Evolutionary conservation across 768 basidiomycete species (phyloP), one percentile per base, ranked within the genome.

Genomic region (Suillus ampliporus): DNA sequence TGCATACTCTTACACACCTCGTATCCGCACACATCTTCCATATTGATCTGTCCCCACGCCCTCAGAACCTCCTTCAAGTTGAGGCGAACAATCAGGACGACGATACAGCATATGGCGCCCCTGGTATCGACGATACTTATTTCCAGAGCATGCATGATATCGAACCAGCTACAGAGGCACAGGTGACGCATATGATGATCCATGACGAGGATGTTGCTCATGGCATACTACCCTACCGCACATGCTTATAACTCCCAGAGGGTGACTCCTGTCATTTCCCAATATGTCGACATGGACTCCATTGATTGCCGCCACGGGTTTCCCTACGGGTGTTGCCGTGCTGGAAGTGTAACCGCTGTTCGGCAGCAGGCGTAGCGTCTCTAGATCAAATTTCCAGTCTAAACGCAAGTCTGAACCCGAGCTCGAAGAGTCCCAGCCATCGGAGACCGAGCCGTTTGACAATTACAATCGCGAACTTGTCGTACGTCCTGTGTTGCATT

Each of bases 11-110:
- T 68, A 71, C 76, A 19, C 50, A 66, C 26, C 67, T 84, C 44
- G 77, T 76, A 61, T 77, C 77, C 2, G 75, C 79, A 13, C 78
- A 80, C 19, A 65, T 83, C 23, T 83, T 78, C 71, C 35, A 31
- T 14, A 54, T 54, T 2, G 15, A 35, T 64, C 21, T 54, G 1
- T 21, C 35, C 21, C 35, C 35, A 26, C 37, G 21, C 21, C 14
- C 35, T 11, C 15, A 69, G 4, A 56, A 31, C n/a, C 13, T 60
- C 65, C 23, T 56, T 6, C 6, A n/a, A n/a, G n/a, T 31, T 51
- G 44, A 54, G 52, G 46, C 43, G n/a, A 41, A 35, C 17, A 35
- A n/a, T 2, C 11, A 28, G 31, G 41, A 58, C 37, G 53, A 54
- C 21, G 37, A 54, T n/a, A 54, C 53, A 4, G 47, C 41, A 58